Evolutionary conservation across 2,329 filamentous ascomycete genomes (phyloP).

Genomic region (Xylariales sp.): DNA sequence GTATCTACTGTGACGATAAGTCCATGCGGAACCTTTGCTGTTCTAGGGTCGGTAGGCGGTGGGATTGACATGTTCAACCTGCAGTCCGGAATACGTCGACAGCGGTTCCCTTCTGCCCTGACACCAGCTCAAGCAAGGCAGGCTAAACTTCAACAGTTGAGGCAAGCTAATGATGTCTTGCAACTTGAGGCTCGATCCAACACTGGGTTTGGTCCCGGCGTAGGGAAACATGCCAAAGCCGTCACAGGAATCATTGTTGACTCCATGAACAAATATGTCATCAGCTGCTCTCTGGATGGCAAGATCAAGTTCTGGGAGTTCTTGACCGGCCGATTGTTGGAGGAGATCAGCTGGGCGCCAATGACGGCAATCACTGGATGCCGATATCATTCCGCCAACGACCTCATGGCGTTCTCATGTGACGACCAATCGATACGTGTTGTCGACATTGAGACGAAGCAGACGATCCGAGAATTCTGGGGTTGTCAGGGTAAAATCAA

Average conservation of each 20-base stretch:
- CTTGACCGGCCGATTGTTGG: slow-evolving; percentile 68
- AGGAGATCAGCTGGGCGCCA: slow-evolving; percentile 79
- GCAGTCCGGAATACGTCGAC: slow-evolving; percentile 84
- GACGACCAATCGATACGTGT: slow-evolving; percentile 84
- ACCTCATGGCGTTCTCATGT: slow-evolving; percentile 83
- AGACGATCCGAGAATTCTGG: slow-evolving; percentile 89
- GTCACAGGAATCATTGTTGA: slow-evolving; percentile 87
- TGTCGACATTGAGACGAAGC: slow-evolving; percentile 84
- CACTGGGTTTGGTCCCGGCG: slow-evolving; percentile 41
- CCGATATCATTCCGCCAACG: slow-evolving; percentile 76
- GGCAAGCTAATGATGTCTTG: slow-evolving; percentile 52
- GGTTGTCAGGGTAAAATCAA: slow-evolving; percentile 69
- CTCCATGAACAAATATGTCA: slow-evolving; percentile 77
- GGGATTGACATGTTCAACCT: slow-evolving; percentile 94
- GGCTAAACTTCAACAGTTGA: slow-evolving; percentile 61
- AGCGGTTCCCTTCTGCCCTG: slow-evolving; percentile 76
- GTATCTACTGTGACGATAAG: slow-evolving; percentile 86
- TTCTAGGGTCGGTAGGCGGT: slow-evolving; percentile 80
- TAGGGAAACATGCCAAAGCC: slow-evolving; percentile 72
- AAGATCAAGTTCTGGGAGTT: slow-evolving; percentile 99
- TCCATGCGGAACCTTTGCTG: slow-evolving; percentile 86
- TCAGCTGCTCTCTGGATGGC: slow-evolving; percentile 85
- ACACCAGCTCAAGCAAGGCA: slow-evolving; percentile 76
- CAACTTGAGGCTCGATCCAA: slow-evolving; percentile 45
- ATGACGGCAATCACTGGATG: slow-evolving; percentile 72